Conservation (phyloP, 2,329 filamentous ascomycete species). For the Exophiala dermatitidis region DNA sequence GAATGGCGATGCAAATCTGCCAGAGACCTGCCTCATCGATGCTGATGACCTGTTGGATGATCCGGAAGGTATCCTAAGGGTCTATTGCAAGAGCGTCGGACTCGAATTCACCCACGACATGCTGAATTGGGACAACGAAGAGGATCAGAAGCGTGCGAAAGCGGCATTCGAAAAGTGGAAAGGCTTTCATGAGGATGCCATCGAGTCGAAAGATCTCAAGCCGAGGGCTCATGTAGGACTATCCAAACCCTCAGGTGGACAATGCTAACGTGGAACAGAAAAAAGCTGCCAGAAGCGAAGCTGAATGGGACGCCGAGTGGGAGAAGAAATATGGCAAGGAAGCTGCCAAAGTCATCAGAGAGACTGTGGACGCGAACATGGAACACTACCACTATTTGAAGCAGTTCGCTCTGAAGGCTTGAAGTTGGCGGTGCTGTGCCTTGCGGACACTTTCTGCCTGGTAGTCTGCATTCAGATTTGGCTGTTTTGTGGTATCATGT, state of each 20-base stretch:
- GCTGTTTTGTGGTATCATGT: background rate
- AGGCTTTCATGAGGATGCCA: slow-evolving; percentile 92
- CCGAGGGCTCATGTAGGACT: slow-evolving; percentile 43
- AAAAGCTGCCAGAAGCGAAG: slow-evolving; percentile 41
- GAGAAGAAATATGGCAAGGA: slow-evolving; percentile 54
- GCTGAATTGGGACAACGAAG: slow-evolving; percentile 75
- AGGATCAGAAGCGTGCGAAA: slow-evolving; percentile 61
- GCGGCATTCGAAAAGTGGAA: slow-evolving; percentile 91
- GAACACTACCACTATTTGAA: slow-evolving; percentile 58
- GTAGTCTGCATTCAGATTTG: background rate
- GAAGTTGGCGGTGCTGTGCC: background rate
- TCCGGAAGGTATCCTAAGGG: slow-evolving; percentile 65
- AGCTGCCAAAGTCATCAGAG: slow-evolving; percentile 51
- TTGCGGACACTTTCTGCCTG: background rate
- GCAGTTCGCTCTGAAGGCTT: slow-evolving; percentile 54
- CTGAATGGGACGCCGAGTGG: slow-evolving; percentile 54
- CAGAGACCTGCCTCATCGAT: slow-evolving; percentile 78
- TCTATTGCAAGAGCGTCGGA: slow-evolving; percentile 75
- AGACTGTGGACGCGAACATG: slow-evolving; percentile 54
- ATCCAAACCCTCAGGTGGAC: slow-evolving; percentile 15
- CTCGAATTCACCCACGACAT: slow-evolving; percentile 69
- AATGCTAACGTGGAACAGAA: slow-evolving; percentile 23
- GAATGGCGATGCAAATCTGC: slow-evolving; percentile 27
- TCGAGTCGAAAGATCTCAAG: slow-evolving; percentile 69
- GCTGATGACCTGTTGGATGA: slow-evolving; percentile 89